A percentile compares a stretch with the other conserved stretches of the same genome.
These are phyloP conservation scores for Kwoniella sp. DNA, from an alignment of 768 basidiomycete genomes.

Conservation along the genomic window DNA sequence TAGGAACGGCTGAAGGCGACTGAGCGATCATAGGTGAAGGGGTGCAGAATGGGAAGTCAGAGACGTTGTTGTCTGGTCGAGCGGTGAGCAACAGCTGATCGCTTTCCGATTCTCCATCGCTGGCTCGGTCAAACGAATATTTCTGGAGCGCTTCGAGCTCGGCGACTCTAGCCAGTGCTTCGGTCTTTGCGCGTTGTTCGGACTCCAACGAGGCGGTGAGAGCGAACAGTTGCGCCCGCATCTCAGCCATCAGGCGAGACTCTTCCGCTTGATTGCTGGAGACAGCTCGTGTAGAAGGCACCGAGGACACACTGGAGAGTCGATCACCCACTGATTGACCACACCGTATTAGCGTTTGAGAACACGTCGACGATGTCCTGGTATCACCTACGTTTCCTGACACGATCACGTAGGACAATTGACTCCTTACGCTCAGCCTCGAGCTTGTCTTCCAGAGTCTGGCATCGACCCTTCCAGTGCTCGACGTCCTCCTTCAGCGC, in stretches of 20 bases:
- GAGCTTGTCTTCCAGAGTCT: conserved; percentile 68
- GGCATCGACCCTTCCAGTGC: conserved; percentile 74
- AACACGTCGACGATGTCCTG: not conserved
- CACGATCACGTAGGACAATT: conserved; percentile 72
- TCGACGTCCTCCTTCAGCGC: conserved; percentile 82
- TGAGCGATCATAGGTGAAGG: not conserved
- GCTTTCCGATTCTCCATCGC: conserved; percentile 1
- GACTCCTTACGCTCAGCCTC: conserved; percentile 67
- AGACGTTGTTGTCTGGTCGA: not conserved
- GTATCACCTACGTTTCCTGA: conserved; percentile 45
- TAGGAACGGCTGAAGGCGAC: not conserved
- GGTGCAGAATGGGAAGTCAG: not conserved
- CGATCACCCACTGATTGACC: conserved; percentile 39
- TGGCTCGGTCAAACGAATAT: no score
- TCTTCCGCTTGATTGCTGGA: conserved; percentile 20
- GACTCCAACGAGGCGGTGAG: conserved; percentile 51
- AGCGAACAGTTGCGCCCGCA: conserved; percentile 51
- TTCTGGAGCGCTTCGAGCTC: not conserved
- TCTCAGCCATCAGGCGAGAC: conserved; percentile 44
- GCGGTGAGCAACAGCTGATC: not conserved
- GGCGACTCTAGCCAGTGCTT: conserved; percentile 27
- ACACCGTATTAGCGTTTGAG: not conserved
- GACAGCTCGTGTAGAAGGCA: conserved; percentile 5
- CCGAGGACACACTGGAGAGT: conserved; percentile 29
- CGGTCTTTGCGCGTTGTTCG: conserved; percentile 43